phyloP scores from a whole-genome alignment of 257 asterid genomes.

The Ocimum tenuiflorum region DNA sequence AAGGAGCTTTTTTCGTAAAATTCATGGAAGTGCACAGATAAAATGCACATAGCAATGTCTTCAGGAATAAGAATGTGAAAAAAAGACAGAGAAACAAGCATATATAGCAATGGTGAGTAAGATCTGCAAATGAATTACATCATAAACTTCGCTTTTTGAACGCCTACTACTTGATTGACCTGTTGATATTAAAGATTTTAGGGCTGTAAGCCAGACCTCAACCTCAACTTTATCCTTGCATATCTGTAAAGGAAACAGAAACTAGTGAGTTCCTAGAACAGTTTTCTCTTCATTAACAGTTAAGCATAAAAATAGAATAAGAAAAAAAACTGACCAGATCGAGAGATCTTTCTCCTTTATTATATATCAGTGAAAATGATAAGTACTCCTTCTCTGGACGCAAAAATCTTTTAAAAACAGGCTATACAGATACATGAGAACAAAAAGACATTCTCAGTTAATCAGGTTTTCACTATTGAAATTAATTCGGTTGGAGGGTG shows the following conservation, averaged over 20 bases:
- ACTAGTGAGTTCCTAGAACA: neutral
- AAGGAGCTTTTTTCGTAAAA: too few relatives aligned
- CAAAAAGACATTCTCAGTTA: conserved; percentile 14
- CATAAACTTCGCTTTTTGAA: conserved; percentile 69
- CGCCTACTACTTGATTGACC: conserved; percentile 60
- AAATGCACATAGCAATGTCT: neutral
- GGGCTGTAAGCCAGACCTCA: conserved; percentile 85
- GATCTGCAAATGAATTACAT: conserved; percentile 37
- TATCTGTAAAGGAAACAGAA: conserved; percentile 40
- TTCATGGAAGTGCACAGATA: neutral
- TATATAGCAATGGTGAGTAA: conserved; percentile 2
- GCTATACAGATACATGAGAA: conserved; percentile 44
- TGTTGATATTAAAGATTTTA: conserved; percentile 64
- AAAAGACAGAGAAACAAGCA: neutral
- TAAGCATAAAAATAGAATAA: too few relatives aligned
- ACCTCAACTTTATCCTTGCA: conserved; percentile 88
- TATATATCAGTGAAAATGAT: conserved; percentile 82
- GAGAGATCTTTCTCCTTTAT: conserved; percentile 85
- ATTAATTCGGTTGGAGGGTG: neutral
- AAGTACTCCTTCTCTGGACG: conserved; percentile 96
- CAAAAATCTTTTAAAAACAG: conserved; percentile 83
- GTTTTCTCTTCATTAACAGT: neutral
- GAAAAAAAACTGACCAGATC: conserved; percentile 66
- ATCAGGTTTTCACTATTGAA: neutral
- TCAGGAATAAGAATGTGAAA: too few relatives aligned